Base-by-base conservation (phyloP, 176 grass and related monocot genomes). In the Carex pumila region DNA sequence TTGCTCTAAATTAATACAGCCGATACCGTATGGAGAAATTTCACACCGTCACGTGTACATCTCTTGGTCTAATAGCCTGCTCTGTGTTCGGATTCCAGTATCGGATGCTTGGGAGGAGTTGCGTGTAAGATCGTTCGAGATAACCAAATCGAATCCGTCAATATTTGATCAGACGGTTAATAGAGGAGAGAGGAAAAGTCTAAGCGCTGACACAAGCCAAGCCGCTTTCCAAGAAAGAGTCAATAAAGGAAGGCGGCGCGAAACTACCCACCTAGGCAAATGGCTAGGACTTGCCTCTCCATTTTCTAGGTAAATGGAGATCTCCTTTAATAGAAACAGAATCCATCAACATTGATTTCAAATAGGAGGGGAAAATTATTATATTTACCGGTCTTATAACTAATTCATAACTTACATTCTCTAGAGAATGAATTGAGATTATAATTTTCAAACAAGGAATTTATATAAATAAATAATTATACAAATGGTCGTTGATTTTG, bases 151-250 rank as follows among this genome's bases (percentile, higher is more conserved):
- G 3, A 0, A 45, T 58, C 30, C 49, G 62, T 81, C 25, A 15
- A 65, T n/a, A 6, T 5, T n/a, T 47, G 62, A 81, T 86, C 74
- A 32, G 3, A 86, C 12, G 85, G 74, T 4, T 6, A 19, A 7
- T 9, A 77, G 18, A 70, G 29, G 29, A n/a, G 39, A 6, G 41
- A 64, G 21, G 4, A 65, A 43, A 45, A 60, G 41, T 69, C 80
- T 68, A 19, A 68, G 25, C 8, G 54, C 21, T 83, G 61, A 68
- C 61, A 65, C 3, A 67, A 65, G 81, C 81, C 14, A 21, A 54
- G 81, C 60, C 58, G 81, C 81, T 68, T 83, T 83, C 62, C 14
- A 1, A 65, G 45, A 83, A 83, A 69, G 52, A 55, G 84, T 85
- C 84, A 63, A 65, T 53, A 77, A 71, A 56, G 17, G 84, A 36